These are phyloP conservation scores for Chernovozyma sophiae-reginae DNA, from an alignment of 1,139 yeast species.

Conservation along the genomic window DNA sequence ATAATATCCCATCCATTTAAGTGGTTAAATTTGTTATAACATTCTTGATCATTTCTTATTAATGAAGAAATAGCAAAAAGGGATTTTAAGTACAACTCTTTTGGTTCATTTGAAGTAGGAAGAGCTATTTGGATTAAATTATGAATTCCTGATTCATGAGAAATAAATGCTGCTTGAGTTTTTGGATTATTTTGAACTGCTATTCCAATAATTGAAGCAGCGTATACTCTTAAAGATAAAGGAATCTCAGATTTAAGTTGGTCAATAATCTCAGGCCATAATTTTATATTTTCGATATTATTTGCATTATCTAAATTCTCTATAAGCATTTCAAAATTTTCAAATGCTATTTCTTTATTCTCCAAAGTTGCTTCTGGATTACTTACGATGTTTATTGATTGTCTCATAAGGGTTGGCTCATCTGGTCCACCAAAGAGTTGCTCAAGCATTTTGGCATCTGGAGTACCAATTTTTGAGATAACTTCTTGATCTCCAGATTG, in stretches of 20 bases:
- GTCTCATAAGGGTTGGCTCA: slow-evolving; percentile 82
- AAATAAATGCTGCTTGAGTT: slow-evolving; percentile 62
- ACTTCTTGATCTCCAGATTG: slow-evolving; percentile 67
- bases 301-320: slow-evolving; percentile 95
- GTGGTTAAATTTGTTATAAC: slow-evolving; percentile 51
- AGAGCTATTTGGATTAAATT: slow-evolving; percentile 40
- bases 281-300: slow-evolving; percentile 74
- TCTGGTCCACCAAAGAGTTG: slow-evolving; percentile 83
- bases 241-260: slow-evolving; percentile 41
- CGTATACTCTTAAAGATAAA: slow-evolving; percentile 45
- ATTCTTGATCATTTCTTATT: slow-evolving; percentile 64
- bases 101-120: slow-evolving; percentile 17
- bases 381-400: slow-evolving; percentile 60
- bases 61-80: slow-evolving; percentile 74
- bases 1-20: slow-evolving; percentile 60
- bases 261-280: slow-evolving; percentile 69
- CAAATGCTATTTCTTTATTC: slow-evolving; percentile 71
- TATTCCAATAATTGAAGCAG: slow-evolving; percentile 78
- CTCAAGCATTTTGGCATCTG: slow-evolving; percentile 73
- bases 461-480: slow-evolving; percentile 54
- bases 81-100: slow-evolving; percentile 54
- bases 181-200: slow-evolving; percentile 88
- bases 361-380: slow-evolving; percentile 61
- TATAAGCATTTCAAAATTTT: slow-evolving; percentile 88
- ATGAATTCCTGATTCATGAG: slow-evolving; percentile 47